Evolutionary conservation across 495 filamentous ascomycete species (phyloP), one percentile per base, ranked within the genome.

Genomic region (Neurospora sp.): DNA sequence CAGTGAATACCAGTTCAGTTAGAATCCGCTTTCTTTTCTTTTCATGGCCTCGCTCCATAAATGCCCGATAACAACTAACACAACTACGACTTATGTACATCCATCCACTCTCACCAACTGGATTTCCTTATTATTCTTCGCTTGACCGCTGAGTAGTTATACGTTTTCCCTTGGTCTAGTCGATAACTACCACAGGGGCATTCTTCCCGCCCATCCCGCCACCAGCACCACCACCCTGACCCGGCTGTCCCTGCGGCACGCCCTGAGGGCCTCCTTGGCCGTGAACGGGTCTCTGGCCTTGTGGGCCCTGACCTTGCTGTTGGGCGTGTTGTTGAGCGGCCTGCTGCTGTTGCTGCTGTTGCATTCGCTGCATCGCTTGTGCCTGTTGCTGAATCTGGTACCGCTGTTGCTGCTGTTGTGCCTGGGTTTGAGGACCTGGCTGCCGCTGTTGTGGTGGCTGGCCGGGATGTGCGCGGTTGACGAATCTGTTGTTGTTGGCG

Each of bases 291-390:
- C 45, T 39, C 34, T 76, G 74, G 4, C 21, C 34, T 66, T 70
- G 74, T 10, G 54, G 69, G 7, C 28, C 43, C 4, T 43, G 36
- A 2, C 54, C 39, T 39, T 36, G 59, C 7, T n/a, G 21, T 24
- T 71, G 70, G 69, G 42, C 39, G n/a, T 73, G 43, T 40, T 48
- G 39, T 70, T 72, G 76, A 59, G 54, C 74, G 48, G 69, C 73
- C 69, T 74, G 76, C 75, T 71, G 80, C 75, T 74, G 79, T 75
- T 74, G 80, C 43, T 76, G 76, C 31, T 71, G 73, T 39, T 71
- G 71, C 48, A 45, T 69, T 39, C 54, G 54, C 54, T 66, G 54
- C 54, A 66, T 66, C 24, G 54, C 54, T 66, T 66, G 54, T 17
- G 69, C 72, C 31, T 69, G 69, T 40, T 31, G 69, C 10, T 48